phyloP scores from a whole-genome alignment of 2,329 filamentous ascomycete species.

The Colletotrichum destructivum region DNA sequence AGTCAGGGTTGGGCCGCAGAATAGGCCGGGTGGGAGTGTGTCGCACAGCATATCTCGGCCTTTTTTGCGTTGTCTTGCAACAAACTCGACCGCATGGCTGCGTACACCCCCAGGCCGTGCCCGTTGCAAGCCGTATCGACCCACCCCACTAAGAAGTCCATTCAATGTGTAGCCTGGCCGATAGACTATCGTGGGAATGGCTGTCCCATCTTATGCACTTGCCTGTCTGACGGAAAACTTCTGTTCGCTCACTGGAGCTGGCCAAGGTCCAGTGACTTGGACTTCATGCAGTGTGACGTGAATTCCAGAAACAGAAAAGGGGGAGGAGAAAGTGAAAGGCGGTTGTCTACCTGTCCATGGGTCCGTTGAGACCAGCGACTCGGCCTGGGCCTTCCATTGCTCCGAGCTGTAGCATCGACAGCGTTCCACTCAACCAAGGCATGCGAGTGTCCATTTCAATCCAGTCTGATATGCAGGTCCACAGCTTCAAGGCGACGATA shows the following conservation, averaged over 20 bases:
- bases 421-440: conserved; percentile 87
- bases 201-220: conserved; percentile 51
- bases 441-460: conserved; percentile 84
- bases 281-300: conserved; percentile 60
- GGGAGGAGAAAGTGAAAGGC: conserved; percentile 49
- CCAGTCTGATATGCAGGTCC: conserved; percentile 80
- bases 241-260: conserved; percentile 56
- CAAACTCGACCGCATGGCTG: conserved; percentile 26
- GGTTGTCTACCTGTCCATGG: conserved; percentile 88
- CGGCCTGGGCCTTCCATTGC: conserved; percentile 81
- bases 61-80: conserved; percentile 30
- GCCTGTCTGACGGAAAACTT: conserved; percentile 47
- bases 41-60: conserved; percentile 41
- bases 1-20: conserved; percentile 43
- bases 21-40: conserved; percentile 38
- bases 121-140: conserved; percentile 23
- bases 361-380: conserved; percentile 81
- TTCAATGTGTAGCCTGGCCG: conserved; percentile 7
- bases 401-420: conserved; percentile 83
- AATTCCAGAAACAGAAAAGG: conserved; percentile 23
- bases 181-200: conserved; percentile 15
- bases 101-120: conserved; percentile 34
- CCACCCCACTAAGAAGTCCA: conserved; percentile 13
- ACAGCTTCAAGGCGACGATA: conserved; percentile 83
- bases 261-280: conserved; percentile 62